Evolutionary conservation across 495 filamentous ascomycete genomes (phyloP).

Genomic region (Lasiosphaeria hispida): DNA sequence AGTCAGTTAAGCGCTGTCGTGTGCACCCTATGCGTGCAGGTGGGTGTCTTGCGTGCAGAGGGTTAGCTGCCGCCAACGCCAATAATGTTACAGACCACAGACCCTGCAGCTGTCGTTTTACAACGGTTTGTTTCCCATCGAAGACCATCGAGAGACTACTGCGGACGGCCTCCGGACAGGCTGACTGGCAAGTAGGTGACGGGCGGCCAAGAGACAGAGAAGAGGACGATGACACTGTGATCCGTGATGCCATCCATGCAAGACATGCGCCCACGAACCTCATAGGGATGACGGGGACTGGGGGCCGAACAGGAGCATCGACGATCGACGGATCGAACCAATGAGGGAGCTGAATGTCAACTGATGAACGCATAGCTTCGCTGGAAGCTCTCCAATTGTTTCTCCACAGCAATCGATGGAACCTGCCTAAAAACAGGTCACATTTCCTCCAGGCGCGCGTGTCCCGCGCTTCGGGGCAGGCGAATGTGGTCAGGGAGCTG

Average conservation of each 20-base stretch:
- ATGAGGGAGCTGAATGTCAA: too few species aligned
- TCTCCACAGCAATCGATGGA: too few species aligned
- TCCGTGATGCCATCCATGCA: not conserved
- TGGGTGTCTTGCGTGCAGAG: not conserved
- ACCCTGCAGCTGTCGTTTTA: constrained; percentile 15
- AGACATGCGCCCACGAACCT: not conserved
- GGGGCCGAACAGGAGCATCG: too few species aligned
- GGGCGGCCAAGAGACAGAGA: too few species aligned
- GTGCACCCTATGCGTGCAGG: constrained; percentile 18
- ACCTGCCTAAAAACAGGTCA: not conserved
- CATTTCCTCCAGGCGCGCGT: not conserved
- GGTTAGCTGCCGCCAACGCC: constrained; percentile 11
- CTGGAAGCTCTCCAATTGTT: too few species aligned
- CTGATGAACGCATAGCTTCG: too few species aligned
- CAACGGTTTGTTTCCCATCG: not conserved
- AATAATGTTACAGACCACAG: constrained; percentile 13
- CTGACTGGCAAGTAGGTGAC: too few species aligned
- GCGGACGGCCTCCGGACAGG: not conserved
- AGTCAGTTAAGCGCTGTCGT: constrained; percentile 18
- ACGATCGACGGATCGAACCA: too few species aligned
- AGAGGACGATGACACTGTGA: too few species aligned
- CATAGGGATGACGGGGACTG: too few species aligned
- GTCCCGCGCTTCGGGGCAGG: constrained; percentile 8
- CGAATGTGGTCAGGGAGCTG: too few species aligned
- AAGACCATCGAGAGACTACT: not conserved